Evolutionary conservation across 768 basidiomycete genomes (phyloP), one percentile per base, ranked within the genome.

Genomic region (Asterophora lycoperdoides): DNA sequence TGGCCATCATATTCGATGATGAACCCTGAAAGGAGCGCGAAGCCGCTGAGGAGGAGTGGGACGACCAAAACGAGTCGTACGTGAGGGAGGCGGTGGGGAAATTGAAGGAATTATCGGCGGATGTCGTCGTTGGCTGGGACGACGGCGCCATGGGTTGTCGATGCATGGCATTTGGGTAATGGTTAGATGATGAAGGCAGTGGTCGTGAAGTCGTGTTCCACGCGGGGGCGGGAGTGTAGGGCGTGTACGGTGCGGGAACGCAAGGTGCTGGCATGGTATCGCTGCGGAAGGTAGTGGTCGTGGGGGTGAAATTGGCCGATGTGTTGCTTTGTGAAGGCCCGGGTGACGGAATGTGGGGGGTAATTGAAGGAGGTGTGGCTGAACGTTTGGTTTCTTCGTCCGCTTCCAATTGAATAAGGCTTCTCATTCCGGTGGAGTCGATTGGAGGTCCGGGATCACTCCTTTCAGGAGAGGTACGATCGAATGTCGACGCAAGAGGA

Each of bases 61-160:
- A 70, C 1, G 80, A 80, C 81, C 80, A 83, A 56, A 82, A 83
- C 0, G 78, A 78, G 57, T 82, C 81, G 54, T 83, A 83, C 2
- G 81, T 80, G 37, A 80, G 64, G 9, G 70, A 60, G 7, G 68
- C 61, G n/a, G 52, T 54, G 17, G 60, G 44, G 51, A 64, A 67
- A 38, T 55, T 59, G 48, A 58, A 61, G 47, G 66, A 59, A 37
- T 62, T 62, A 15, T 51, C 54, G 14, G 36, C 33, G 23, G 43
- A 33, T 17, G 51, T 30, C 11, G 49, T 29, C 18, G 46, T 32
- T n/a, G 44, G 23, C 26, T 48, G 52, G 10, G 57, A 43, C 14
- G 36, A 41, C 13, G 51, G 53, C 5, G 44, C 40, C 10, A 51
- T 50, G 18, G 52, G 44, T 14, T 53, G 51, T 17, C 57, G 41